A percentile compares a stretch with the other conserved stretches of the same genome.
These are phyloP conservation scores for Leptomonas pyrrhocoris DNA, from an alignment of 208 protist genomes.

Conservation along the genomic window DNA sequence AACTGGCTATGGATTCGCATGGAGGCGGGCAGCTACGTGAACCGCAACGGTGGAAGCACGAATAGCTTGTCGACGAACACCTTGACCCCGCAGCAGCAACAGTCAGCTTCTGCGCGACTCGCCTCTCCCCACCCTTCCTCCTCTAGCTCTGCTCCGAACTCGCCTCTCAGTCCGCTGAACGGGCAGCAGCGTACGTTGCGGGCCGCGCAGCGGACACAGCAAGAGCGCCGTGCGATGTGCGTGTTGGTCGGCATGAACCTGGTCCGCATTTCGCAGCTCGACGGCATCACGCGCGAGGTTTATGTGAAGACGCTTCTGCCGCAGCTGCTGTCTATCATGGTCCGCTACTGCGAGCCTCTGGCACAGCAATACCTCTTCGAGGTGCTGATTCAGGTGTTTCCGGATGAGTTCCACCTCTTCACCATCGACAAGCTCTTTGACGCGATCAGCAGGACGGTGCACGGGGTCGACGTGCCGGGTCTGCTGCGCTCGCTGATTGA, in stretches of 20 bases:
- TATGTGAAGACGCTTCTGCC: constrained; percentile 92
- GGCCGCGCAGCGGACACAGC: constrained; percentile 65
- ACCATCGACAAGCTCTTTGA: constrained; percentile 91
- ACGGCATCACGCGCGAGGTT: constrained; percentile 91
- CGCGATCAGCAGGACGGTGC: constrained; percentile 60
- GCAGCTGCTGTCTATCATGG: constrained; percentile 88
- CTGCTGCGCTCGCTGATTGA: constrained; percentile 91
- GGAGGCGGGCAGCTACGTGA: constrained; percentile 89
- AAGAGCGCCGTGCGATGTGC: constrained; percentile 95
- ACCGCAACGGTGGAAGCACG: constrained; percentile 34
- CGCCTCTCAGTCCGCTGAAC: constrained; percentile 5
- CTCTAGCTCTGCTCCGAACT: neutral
- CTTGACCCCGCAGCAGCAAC: neutral
- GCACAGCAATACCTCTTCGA: constrained; percentile 99
- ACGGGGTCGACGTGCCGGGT: constrained; percentile 90
- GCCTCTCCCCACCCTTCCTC: neutral
- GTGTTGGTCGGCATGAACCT: constrained; percentile 98
- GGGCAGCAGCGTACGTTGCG: constrained; percentile 40
- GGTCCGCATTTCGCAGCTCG: constrained; percentile 95
- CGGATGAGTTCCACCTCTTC: constrained; percentile 97
- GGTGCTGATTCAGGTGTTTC: constrained; percentile 98
- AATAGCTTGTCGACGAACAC: constrained; percentile 14
- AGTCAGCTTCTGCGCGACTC: neutral
- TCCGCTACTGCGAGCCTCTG: constrained; percentile 96
- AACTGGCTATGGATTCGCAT: constrained; percentile 99